phyloP scores from a whole-genome alignment of 1,139 yeast species.

The Magnusiomyces sp. region DNA sequence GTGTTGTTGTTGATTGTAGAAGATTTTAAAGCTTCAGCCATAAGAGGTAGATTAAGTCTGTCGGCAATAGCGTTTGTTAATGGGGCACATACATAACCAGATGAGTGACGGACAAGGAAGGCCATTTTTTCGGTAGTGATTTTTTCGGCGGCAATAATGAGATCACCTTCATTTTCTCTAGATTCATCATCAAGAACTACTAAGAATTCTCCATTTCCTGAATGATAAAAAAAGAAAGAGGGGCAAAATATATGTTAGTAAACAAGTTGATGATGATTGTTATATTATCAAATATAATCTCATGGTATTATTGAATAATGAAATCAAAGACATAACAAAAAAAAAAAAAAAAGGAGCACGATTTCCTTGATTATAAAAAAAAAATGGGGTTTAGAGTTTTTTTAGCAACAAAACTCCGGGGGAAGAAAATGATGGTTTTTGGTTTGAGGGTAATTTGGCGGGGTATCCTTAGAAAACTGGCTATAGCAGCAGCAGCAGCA shows the following conservation, averaged over 20 bases:
- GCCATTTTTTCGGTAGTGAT: conserved; percentile 88
- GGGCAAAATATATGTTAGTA: not conserved
- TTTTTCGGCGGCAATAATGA: conserved; percentile 81
- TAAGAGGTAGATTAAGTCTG: conserved; percentile 65
- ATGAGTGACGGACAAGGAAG: conserved; percentile 71
- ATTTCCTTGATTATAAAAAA: not conserved
- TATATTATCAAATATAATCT: not conserved
- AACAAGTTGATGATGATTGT: not conserved
- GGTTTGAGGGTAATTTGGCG: not conserved
- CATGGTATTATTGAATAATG: not conserved
- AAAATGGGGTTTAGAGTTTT: too few species aligned
- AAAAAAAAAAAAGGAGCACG: not conserved
- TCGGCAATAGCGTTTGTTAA: conserved; percentile 73
- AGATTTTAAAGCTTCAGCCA: conserved; percentile 39
- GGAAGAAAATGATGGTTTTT: not conserved
- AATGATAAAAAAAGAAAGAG: not conserved
- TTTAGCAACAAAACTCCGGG: too few species aligned
- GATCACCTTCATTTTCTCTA: conserved; percentile 96
- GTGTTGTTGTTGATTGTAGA: conserved; percentile 35
- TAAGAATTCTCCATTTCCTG: conserved; percentile 74
- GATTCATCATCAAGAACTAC: conserved; percentile 93
- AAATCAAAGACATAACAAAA: not conserved
- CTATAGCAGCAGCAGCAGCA: not conserved
- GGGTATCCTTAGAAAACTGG: not conserved
- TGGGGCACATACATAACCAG: conserved; percentile 94